Conservation (phyloP, 208 protist species). For the Leptomonas seymouri region DNA sequence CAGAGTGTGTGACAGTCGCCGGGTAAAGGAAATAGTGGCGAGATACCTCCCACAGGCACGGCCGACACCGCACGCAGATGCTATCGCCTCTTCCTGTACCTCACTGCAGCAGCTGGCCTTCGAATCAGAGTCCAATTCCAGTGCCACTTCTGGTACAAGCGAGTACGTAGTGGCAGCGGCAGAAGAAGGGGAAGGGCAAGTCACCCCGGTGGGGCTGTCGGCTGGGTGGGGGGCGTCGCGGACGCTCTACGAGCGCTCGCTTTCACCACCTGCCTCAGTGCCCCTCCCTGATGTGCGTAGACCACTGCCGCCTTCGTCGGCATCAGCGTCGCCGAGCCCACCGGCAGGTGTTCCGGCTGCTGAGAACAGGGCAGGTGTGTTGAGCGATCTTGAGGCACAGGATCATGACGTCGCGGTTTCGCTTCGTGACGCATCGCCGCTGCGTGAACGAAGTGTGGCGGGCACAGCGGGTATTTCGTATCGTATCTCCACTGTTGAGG, state of each 20-base stretch:
- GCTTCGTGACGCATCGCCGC: constrained; percentile 30
- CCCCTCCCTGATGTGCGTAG: neutral
- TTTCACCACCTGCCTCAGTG: neutral
- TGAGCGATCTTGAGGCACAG: neutral
- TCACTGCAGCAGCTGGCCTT: constrained; percentile 28
- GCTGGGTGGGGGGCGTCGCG: neutral
- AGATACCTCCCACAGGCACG: neutral
- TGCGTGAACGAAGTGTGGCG: constrained; percentile 29
- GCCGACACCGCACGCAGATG: neutral
- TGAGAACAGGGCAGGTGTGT: neutral
- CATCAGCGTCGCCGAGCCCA: constrained; percentile 8
- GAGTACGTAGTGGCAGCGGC: neutral
- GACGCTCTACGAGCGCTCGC: neutral
- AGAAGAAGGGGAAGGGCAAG: neutral
- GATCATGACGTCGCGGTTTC: constrained; percentile 11
- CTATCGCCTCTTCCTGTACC: neutral
- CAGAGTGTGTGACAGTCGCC: neutral
- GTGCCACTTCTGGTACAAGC: neutral
- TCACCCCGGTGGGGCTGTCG: constrained; percentile 4
- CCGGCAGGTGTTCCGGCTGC: neutral
- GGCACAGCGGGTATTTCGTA: constrained; percentile 21
- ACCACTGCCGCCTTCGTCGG: neutral
- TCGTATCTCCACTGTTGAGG: constrained; percentile 21
- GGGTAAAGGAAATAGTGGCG: constrained; percentile 11
- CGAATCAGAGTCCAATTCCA: constrained; percentile 19